Evolutionary conservation across 2,329 filamentous ascomycete genomes (phyloP).

Genomic region (Phyllosticta ampelicida): DNA sequence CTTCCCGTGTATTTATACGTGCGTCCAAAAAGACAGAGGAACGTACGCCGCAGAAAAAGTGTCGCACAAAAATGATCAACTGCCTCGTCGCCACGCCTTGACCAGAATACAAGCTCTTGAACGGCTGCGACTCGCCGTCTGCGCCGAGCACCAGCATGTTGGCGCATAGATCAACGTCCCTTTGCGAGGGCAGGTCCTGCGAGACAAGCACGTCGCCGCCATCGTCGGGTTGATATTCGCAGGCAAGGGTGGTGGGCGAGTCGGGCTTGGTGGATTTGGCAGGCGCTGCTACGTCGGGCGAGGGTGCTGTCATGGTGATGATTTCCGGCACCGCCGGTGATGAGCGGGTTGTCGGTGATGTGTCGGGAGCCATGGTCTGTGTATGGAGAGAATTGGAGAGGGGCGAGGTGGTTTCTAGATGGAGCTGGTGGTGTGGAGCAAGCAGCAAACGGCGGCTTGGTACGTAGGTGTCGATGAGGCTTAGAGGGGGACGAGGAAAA

Average conservation of each 20-base stretch:
- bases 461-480: neutral
- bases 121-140: constrained; percentile 24
- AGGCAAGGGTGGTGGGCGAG: neutral
- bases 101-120: constrained; percentile 27
- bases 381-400: neutral
- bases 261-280: neutral
- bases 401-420: neutral
- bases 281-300: neutral
- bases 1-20: no score
- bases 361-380: neutral
- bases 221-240: constrained; percentile 16
- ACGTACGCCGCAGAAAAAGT: constrained; percentile 72
- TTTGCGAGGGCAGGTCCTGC: constrained; percentile 24
- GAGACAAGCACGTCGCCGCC: constrained; percentile 27
- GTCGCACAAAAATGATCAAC: constrained; percentile 62
- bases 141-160: constrained; percentile 27
- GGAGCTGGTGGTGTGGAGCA: neutral
- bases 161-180: constrained; percentile 20
- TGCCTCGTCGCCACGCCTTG: constrained; percentile 36
- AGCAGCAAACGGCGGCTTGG: neutral
- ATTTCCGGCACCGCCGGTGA: neutral
- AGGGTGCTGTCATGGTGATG: neutral
- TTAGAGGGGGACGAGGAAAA: neutral
- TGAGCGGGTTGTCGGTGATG: neutral
- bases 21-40: no score